Evolutionary conservation across 257 asterid species (phyloP).

Genomic region (Solanum bulbocastanum): DNA sequence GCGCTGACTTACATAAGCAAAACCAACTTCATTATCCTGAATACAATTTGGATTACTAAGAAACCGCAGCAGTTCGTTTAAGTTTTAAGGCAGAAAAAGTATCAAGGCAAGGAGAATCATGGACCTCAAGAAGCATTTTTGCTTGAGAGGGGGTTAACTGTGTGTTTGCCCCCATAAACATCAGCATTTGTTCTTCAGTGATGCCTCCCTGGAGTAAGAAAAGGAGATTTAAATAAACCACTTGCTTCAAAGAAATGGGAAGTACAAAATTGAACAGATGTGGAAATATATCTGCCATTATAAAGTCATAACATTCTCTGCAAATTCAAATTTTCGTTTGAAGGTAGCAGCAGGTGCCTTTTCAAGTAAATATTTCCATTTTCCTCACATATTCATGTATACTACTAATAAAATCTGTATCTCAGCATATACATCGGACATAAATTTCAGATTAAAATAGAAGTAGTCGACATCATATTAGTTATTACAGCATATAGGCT

Average conservation of each 20-base stretch:
- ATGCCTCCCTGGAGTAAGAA: slow-evolving; percentile 67
- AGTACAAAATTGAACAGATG: neutral
- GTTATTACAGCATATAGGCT: neutral
- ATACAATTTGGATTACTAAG: slow-evolving; percentile 7
- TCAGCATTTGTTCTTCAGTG: slow-evolving; percentile 98
- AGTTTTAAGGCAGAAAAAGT: neutral
- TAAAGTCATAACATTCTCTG: neutral
- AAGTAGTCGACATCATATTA: neutral
- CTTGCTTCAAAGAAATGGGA: neutral
- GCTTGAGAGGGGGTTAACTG: slow-evolving; percentile 63
- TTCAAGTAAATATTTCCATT: neutral
- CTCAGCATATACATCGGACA: neutral
- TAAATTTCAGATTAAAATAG: neutral
- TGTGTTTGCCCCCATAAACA: slow-evolving; percentile 87
- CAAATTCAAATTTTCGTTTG: neutral
- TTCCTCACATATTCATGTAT: neutral
- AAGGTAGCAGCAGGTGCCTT: neutral
- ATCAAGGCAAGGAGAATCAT: neutral
- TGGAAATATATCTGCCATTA: neutral
- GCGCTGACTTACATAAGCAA: slow-evolving; percentile 90
- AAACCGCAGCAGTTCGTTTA: neutral
- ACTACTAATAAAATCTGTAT: neutral
- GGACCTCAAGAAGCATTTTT: slow-evolving; percentile 75
- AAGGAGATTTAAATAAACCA: neutral
- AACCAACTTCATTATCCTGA: slow-evolving; percentile 88